These are phyloP conservation scores for barley (Hordeum vulgare) DNA, from an alignment of 176 grass and related monocot genomes.

Conservation along the genomic window DNA sequence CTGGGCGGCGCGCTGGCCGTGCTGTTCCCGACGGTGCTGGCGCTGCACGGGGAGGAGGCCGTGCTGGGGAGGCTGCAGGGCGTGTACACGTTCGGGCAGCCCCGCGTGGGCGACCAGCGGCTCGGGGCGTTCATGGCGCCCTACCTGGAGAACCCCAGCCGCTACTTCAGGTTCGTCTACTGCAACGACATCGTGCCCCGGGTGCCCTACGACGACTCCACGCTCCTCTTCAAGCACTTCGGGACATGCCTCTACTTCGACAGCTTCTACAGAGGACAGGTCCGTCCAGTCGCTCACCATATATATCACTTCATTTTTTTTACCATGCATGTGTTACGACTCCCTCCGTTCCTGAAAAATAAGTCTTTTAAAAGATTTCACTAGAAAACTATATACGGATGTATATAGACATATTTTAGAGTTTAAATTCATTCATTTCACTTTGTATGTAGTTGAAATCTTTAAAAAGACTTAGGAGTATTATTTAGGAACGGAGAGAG, in stretches of 20 bases:
- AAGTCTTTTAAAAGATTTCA: no score
- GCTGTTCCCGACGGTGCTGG: slow-evolving; percentile 58
- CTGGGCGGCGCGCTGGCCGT: slow-evolving; percentile 75
- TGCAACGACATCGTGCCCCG: slow-evolving; percentile 71
- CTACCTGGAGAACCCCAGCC: slow-evolving; percentile 21
- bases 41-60: slow-evolving; percentile 33
- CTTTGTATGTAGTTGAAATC: no score
- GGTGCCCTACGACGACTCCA: slow-evolving; percentile 58
- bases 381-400: no score
- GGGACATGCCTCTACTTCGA: slow-evolving; percentile 69
- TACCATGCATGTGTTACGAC: no score
- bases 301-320: neutral
- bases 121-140: slow-evolving; percentile 40
- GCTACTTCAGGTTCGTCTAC: slow-evolving; percentile 75
- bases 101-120: slow-evolving; percentile 46
- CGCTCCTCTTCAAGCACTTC: slow-evolving; percentile 69
- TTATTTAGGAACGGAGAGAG: no score
- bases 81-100: slow-evolving; percentile 87
- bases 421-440: no score
- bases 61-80: slow-evolving; percentile 40
- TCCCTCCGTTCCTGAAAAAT: no score
- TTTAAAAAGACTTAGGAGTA: no score
- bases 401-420: no score
- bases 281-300: neutral
- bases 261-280: slow-evolving; percentile 63